Percentiles rank a stretch among this genome's conserved stretches.
Conservation (phyloP, 2,329 filamentous ascomycete genomes). For the Cercospora zeae-maydis region DNA sequence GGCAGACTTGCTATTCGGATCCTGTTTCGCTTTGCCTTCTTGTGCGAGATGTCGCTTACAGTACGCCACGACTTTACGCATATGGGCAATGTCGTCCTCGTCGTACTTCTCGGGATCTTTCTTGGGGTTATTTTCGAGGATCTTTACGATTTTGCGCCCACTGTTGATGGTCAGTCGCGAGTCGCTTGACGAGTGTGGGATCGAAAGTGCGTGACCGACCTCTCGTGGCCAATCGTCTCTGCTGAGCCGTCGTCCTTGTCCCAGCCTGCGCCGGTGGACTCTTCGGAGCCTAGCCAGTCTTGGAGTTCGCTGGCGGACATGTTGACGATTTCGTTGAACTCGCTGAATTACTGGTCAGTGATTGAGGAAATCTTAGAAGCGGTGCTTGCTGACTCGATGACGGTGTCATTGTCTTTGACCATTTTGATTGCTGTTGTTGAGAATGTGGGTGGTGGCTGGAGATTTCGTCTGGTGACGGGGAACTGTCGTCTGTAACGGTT, state of each 20-base stretch:
- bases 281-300: conserved; percentile 58
- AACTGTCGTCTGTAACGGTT: neutral
- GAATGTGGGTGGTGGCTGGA: neutral
- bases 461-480: neutral
- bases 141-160: conserved; percentile 61
- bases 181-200: neutral
- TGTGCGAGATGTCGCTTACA: conserved; percentile 65
- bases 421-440: conserved; percentile 37
- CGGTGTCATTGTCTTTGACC: conserved; percentile 52
- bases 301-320: conserved; percentile 61
- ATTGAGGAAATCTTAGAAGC: neutral
- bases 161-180: conserved; percentile 35
- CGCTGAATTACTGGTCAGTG: conserved; percentile 36
- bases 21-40: conserved; percentile 56
- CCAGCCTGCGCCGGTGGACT: conserved; percentile 59
- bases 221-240: conserved; percentile 62
- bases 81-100: conserved; percentile 52
- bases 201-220: conserved; percentile 32
- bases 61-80: conserved; percentile 56
- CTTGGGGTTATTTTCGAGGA: conserved; percentile 59
- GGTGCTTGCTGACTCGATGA: conserved; percentile 43
- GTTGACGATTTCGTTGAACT: conserved; percentile 66
- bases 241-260: conserved; percentile 55
- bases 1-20: conserved; percentile 55
- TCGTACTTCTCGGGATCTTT: conserved; percentile 57